These are phyloP conservation scores for Paragyromitra xinjiangensis DNA, from an alignment of 495 filamentous ascomycete species.

Conservation along the genomic window DNA sequence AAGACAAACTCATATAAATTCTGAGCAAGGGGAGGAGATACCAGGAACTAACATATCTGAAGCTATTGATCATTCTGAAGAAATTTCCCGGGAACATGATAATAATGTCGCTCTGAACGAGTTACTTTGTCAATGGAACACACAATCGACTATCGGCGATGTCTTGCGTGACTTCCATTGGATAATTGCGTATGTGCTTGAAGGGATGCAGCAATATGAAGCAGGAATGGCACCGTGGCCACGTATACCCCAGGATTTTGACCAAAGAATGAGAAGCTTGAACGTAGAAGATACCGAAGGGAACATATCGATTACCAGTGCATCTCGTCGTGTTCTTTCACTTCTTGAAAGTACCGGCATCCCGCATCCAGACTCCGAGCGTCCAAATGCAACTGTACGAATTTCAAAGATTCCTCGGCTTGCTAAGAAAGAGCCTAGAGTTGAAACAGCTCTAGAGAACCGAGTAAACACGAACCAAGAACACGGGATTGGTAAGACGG, in stretches of 20 bases:
- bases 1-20: background rate
- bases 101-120: slow-evolving; percentile 19
- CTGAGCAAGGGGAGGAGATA: background rate
- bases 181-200: slow-evolving; percentile 48
- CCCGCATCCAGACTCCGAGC: slow-evolving; percentile 4
- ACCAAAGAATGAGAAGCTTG: slow-evolving; percentile 7
- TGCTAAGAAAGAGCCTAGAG: slow-evolving; percentile 19
- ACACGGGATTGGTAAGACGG: background rate
- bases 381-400: background rate
- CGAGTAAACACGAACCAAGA: background rate
- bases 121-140: slow-evolving; percentile 37
- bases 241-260: slow-evolving; percentile 21
- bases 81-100: background rate
- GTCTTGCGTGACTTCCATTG: slow-evolving; percentile 45
- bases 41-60: background rate
- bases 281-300: slow-evolving; percentile 30
- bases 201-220: slow-evolving; percentile 47
- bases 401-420: slow-evolving; percentile 40
- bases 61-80: background rate
- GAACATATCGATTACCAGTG: slow-evolving; percentile 44
- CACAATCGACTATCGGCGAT: slow-evolving; percentile 42
- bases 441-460: background rate
- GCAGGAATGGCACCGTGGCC: slow-evolving; percentile 47
- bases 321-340: slow-evolving; percentile 41
- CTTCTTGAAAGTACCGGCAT: slow-evolving; percentile 43